phyloP scores from a whole-genome alignment of 306 rosid genomes.

The Sechiopsis laciniata region DNA sequence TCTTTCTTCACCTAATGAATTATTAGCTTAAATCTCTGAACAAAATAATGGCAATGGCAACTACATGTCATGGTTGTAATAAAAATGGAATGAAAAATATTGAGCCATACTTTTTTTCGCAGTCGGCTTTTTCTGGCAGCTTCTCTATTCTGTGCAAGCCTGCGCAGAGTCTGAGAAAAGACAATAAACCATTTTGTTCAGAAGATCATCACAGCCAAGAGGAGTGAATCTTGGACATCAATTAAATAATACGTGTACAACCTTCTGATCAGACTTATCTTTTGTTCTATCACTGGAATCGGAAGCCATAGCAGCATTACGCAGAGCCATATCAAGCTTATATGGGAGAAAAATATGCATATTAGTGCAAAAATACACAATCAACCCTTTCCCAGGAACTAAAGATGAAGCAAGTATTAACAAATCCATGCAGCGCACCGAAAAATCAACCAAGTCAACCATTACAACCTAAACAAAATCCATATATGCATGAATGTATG shows the following conservation, averaged over 20 bases:
- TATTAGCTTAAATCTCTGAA: neutral
- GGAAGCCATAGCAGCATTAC: slow-evolving; percentile 49
- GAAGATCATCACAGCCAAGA: slow-evolving; percentile 20
- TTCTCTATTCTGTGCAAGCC: slow-evolving; percentile 81
- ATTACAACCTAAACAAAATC: neutral
- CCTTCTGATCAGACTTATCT: slow-evolving; percentile 95
- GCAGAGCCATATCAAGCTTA: slow-evolving; percentile 61
- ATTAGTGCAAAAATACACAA: slow-evolving; percentile 15
- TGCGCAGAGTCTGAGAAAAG: slow-evolving; percentile 51
- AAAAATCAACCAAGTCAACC: neutral
- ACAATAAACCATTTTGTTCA: slow-evolving; percentile 13
- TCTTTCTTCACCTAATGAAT: neutral
- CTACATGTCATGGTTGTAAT: neutral
- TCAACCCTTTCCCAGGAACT: slow-evolving; percentile 16
- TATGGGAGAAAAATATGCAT: slow-evolving; percentile 24
- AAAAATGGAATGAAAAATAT: neutral
- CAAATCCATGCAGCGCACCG: neutral
- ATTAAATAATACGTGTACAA: slow-evolving; percentile 23
- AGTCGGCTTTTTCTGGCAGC: slow-evolving; percentile 77
- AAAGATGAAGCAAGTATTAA: neutral
- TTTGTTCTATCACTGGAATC: slow-evolving; percentile 93
- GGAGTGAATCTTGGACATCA: neutral
- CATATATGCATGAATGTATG: neutral
- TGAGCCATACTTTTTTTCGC: slow-evolving; percentile 54
- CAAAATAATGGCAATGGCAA: neutral